Base-by-base conservation (phyloP, 1,139 yeast genomes). In the Meyerozyma guilliermondii region DNA sequence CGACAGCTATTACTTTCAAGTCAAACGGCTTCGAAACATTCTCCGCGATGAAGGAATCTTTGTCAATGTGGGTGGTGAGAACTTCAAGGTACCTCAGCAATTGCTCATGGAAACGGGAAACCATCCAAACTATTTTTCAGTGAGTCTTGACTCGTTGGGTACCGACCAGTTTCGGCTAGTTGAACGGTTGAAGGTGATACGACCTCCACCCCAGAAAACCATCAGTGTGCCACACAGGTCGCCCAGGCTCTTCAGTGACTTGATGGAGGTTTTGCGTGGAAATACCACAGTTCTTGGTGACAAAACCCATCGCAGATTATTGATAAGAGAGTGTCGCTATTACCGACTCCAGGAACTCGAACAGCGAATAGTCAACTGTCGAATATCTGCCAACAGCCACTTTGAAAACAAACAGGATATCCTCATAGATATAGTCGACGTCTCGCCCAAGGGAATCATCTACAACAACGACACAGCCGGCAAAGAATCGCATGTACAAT, bases 181-280 rank as follows among this genome's bases (percentile, higher is more conserved):
- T 39, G 63, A 68, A 39, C 45, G 57, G 13, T 66, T 65, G 40
- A 65, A 69, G 31, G 62, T 82, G 47, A 59, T 85, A 9, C 66
- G 96, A 31, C 96, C 97, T 1, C 95, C 95, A 5, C 87, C 94
- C 7, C 73, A 81, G 50, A 66, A 78, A 36, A 81, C 94, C 0
- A 68, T 78, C 22, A 66, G 73, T 9, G 71, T 74, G 18, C 62
- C 76, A 5, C 64, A 75, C 41, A 66, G 92, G 46, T 77, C 84
- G 6, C 73, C 86, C 0, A 59, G 57, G 13, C 60, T 85, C 27
- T 84, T 89, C 53, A 62, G 62, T n/a, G 85, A 85, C 39, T 51
- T 89, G 24, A 44, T 89, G 37, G 71, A 71, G 36, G 54, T 80
- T 2, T 61, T 86, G 27, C 70, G 75, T 43, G 94, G 94, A 0